Evolutionary conservation across 2,329 filamentous ascomycete species (phyloP).

Genomic region (Cordyceps farinosa): DNA sequence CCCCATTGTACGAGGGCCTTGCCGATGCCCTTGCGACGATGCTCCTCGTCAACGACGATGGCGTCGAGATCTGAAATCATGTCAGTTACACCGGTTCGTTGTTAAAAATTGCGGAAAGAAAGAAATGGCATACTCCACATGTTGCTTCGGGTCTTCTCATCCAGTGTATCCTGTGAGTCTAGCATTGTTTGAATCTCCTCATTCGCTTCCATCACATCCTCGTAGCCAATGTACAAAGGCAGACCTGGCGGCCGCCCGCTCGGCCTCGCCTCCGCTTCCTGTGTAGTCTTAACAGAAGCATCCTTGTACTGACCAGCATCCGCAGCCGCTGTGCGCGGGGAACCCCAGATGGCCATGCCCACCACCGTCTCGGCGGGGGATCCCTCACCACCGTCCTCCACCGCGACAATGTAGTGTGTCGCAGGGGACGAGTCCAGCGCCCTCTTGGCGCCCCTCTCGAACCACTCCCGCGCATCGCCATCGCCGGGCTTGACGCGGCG

Average conservation of each 20-base stretch:
- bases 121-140: constrained; percentile 2
- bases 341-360: constrained; percentile 6
- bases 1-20: constrained; percentile 12
- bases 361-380: not conserved
- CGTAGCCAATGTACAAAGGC: constrained; percentile 7
- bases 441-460: not conserved
- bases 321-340: not conserved
- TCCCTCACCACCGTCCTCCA: not conserved
- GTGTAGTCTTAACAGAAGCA: not conserved
- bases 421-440: not conserved
- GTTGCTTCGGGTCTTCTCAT: not conserved
- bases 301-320: not conserved
- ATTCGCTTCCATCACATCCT: not conserved
- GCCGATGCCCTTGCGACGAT: constrained; percentile 15
- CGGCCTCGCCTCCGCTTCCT: not conserved
- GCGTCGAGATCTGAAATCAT: constrained; percentile 15
- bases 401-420: constrained; percentile 2
- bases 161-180: constrained; percentile 12
- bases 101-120: not conserved
- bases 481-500: constrained; percentile 6
- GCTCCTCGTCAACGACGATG: constrained; percentile 19
- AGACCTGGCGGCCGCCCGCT: not conserved
- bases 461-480: constrained; percentile 7
- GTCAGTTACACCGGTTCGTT: not conserved
- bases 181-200: not conserved